Percentiles rank a stretch among this genome's conserved stretches.
Conservation (phyloP, 805 yeast species). For the Candida vartiovaarae region DNA sequence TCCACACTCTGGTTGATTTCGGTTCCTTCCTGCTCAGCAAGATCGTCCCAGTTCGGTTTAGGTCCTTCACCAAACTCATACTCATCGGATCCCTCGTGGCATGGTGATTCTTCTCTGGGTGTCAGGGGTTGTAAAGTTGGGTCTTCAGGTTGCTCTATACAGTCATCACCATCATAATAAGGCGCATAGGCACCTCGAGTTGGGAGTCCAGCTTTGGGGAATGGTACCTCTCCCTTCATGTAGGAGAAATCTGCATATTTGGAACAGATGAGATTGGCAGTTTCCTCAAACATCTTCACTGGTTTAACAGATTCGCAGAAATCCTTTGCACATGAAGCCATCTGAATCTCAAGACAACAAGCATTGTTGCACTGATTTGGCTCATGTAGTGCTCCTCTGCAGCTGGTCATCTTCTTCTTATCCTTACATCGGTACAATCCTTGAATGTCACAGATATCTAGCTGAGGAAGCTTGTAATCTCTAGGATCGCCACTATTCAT, state of each 20-base stretch:
- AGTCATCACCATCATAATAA: not conserved
- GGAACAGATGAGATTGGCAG: too few relatives aligned
- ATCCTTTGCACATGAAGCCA: constrained; percentile 19
- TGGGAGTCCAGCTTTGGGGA: constrained; percentile 4
- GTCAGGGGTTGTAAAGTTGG: constrained; percentile 39
- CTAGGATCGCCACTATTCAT: constrained; percentile 8
- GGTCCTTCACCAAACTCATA: too few relatives aligned
- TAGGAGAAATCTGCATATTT: too few relatives aligned
- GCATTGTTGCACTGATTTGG: constrained; percentile 19
- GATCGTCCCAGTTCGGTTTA: too few relatives aligned
- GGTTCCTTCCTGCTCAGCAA: too few relatives aligned
- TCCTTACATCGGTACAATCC: constrained; percentile 20
- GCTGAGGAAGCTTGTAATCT: constrained; percentile 12
- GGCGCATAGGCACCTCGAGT: too few relatives aligned
- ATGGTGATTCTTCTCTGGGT: constrained; percentile 34
- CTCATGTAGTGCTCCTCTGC: not conserved
- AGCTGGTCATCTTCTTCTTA: constrained; percentile 1
- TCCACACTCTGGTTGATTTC: too few relatives aligned
- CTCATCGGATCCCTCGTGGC: too few relatives aligned
- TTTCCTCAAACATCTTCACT: constrained; percentile 3
- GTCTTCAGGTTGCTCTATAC: constrained; percentile 27
- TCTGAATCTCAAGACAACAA: constrained; percentile 20
- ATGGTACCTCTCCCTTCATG: too few relatives aligned
- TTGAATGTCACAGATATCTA: constrained; percentile 22
- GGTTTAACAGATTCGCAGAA: constrained; percentile 16